Conservation (phyloP, 352 stramenopile genomes). For the Paralagenidium karlingii region DNA sequence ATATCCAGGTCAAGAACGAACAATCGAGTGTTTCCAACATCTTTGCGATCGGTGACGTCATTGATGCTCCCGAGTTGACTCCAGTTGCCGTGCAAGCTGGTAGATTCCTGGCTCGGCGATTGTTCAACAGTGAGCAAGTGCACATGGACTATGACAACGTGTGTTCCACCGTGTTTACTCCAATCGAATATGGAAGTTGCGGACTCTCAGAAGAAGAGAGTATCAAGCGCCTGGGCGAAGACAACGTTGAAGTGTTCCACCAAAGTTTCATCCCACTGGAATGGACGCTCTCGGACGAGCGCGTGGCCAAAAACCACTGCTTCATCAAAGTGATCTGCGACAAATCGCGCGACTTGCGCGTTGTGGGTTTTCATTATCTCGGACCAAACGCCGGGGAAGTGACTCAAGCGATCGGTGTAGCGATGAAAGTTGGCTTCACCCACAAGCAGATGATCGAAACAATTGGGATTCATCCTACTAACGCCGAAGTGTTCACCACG, state of each 20-base stretch:
- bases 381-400: constrained; percentile 96
- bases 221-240: constrained; percentile 76
- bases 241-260: constrained; percentile 93
- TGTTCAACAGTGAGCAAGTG: constrained; percentile 75
- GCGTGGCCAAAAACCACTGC: constrained; percentile 56
- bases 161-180: constrained; percentile 91
- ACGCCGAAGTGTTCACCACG: constrained; percentile 92
- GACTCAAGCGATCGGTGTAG: constrained; percentile 87
- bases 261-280: constrained; percentile 95
- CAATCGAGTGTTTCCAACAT: constrained; percentile 92
- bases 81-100: constrained; percentile 96
- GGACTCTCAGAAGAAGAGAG: constrained; percentile 95
- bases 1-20: constrained; percentile 87
- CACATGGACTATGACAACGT: constrained; percentile 92
- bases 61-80: constrained; percentile 95
- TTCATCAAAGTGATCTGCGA: constrained; percentile 95
- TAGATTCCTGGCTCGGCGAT: constrained; percentile 74
- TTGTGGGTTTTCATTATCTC: constrained; percentile 97
- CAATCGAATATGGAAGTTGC: constrained; percentile 95
- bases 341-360: constrained; percentile 73
- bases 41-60: constrained; percentile 97
- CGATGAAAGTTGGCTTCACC: constrained; percentile 92
- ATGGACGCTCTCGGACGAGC: constrained; percentile 76
- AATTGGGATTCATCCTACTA: constrained; percentile 95
- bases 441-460: constrained; percentile 89